Percentiles rank a stretch among this genome's conserved stretches.
phyloP scores from a whole-genome alignment of 805 yeast species.

The Candida sphagnicola region DNA sequence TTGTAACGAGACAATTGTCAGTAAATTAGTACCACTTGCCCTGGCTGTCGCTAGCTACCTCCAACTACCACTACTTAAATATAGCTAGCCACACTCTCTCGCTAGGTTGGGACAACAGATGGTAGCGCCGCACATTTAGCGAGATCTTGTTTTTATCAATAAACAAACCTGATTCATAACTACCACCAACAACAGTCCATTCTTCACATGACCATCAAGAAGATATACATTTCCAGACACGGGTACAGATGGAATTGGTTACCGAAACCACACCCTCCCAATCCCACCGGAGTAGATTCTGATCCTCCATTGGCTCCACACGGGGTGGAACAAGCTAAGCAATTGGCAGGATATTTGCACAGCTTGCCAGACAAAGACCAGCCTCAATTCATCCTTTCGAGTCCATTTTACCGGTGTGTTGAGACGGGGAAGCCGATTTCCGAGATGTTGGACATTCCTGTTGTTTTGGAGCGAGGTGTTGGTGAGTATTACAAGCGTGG shows the following conservation, averaged over 20 bases:
- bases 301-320: slow-evolving; percentile 87
- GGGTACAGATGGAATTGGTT: slow-evolving; percentile 89
- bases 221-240: slow-evolving; percentile 75
- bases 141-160: no score
- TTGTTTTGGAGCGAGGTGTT: slow-evolving; percentile 74
- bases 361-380: slow-evolving; percentile 43
- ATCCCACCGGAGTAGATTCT: slow-evolving; percentile 86
- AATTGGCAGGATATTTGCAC: slow-evolving; percentile 58
- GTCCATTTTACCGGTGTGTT: slow-evolving; percentile 88
- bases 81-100: no score
- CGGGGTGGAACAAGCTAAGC: slow-evolving; percentile 84
- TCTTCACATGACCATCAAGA: slow-evolving; percentile 38
- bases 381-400: slow-evolving; percentile 68
- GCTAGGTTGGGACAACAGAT: neutral
- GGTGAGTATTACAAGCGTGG: slow-evolving; percentile 90
- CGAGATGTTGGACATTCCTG: slow-evolving; percentile 49
- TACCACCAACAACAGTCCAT: no score
- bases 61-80: no score
- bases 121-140: neutral
- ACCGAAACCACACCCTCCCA: slow-evolving; percentile 66
- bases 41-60: no score
- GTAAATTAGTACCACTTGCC: no score
- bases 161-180: no score
- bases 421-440: slow-evolving; percentile 78
- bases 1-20: no score